Conservation (phyloP, 192 early-diverging fungal species). For the Backusella tarrabulga region DNA sequence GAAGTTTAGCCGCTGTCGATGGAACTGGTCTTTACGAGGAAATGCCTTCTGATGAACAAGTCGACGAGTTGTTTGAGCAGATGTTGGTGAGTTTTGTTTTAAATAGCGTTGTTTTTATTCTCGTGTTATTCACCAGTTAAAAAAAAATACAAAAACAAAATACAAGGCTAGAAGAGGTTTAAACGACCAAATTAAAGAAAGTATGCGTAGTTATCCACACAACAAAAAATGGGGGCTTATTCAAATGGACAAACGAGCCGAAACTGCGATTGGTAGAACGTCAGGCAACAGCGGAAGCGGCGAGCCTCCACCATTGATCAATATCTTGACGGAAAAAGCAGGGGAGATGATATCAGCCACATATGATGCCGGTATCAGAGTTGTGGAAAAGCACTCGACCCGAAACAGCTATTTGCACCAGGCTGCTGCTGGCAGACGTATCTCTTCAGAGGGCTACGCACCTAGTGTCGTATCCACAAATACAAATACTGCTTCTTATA, state of each 20-base stretch:
- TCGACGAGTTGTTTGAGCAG: constrained; percentile 52
- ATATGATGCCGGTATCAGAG: constrained; percentile 10
- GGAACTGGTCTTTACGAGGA: not conserved
- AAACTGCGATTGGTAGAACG: constrained; percentile 30
- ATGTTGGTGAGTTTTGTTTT: constrained; percentile 44
- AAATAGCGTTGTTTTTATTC: not conserved
- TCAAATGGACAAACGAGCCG: constrained; percentile 3
- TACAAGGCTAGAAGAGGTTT: constrained; percentile 40
- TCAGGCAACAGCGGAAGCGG: not conserved
- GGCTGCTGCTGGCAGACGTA: not conserved
- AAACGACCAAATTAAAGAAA: not conserved
- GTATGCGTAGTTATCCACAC: not conserved
- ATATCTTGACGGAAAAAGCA: constrained; percentile 30
- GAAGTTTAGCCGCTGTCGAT: not conserved
- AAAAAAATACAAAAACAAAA: not conserved
- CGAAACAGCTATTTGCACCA: not conserved
- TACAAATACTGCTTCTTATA: not conserved
- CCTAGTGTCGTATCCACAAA: not conserved
- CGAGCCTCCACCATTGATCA: constrained; percentile 19
- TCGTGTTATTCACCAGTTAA: constrained; percentile 14
- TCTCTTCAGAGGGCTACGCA: not conserved
- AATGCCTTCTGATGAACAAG: constrained; percentile 36
- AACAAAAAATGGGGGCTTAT: constrained; percentile 13
- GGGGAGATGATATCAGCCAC: constrained; percentile 26
- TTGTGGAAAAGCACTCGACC: constrained; percentile 17